Evolutionary conservation across 2,329 filamentous ascomycete species (phyloP).

Genomic region (Pseudocercospora eumusae): DNA sequence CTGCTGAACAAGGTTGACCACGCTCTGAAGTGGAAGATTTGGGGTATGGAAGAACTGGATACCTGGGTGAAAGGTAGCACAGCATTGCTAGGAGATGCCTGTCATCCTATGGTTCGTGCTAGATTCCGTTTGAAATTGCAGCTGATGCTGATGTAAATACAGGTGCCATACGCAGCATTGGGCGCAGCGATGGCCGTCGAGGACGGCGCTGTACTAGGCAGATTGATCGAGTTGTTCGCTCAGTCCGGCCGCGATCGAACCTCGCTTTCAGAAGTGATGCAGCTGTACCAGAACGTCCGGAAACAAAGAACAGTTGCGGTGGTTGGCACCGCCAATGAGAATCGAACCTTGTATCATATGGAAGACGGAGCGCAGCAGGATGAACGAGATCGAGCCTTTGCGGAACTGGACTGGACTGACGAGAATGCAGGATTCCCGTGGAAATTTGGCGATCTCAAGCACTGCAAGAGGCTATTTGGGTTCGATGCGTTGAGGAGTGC

Average conservation of each 20-base stretch:
- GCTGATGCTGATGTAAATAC: neutral
- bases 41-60: constrained; percentile 18
- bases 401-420: constrained; percentile 15
- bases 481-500: constrained; percentile 19
- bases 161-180: constrained; percentile 58
- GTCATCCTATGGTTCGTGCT: constrained; percentile 59
- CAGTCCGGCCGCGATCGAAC: constrained; percentile 46
- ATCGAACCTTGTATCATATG: constrained; percentile 41
- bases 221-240: constrained; percentile 47
- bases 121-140: neutral
- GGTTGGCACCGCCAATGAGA: constrained; percentile 41
- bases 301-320: constrained; percentile 54
- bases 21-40: constrained; percentile 68
- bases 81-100: constrained; percentile 54
- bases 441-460: constrained; percentile 8
- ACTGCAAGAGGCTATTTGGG: constrained; percentile 1
- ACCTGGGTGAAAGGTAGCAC: constrained; percentile 15
- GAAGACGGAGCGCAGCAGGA: constrained; percentile 56
- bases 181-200: constrained; percentile 68
- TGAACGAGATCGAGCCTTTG: constrained; percentile 49
- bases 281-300: constrained; percentile 47
- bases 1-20: constrained; percentile 53
- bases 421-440: constrained; percentile 6
- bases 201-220: constrained; percentile 64
- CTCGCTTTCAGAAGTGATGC: constrained; percentile 42